Base-by-base conservation (phyloP, 331 rosid genomes). In the Malus hybrid region DNA sequence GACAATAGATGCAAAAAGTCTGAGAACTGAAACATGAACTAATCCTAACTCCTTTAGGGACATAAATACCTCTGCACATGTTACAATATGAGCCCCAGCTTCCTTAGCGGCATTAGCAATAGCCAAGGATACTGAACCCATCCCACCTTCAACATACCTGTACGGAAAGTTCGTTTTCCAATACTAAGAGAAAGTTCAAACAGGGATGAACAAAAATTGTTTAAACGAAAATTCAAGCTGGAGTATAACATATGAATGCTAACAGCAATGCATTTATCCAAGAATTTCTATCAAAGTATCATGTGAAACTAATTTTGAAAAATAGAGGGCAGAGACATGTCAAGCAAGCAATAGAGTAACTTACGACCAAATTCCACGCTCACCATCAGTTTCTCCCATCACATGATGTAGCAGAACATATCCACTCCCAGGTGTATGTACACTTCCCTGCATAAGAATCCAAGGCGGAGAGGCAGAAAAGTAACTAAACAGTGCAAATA, bases 381-480 rank as follows among this genome's bases (percentile, higher is more conserved):
- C 84, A 34, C 88, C 88, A 76, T 82, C 86, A 18, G 88, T 82
- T 82, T 85, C 88, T 73, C 88, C 88, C 88, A 85, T 85, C 70
- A 85, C 86, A 60, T 85, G 88, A 73, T 85, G 86, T 76, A 85
- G 82, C 67, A 85, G 85, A 55, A 85, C 88, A 70, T 85, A 85
- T 69, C 88, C 88, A 82, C 86, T 82, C 64, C 88, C 88, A 6
- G 88, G 88, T 50, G 86, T 76, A 71, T 82, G 82, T 28, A 79
- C 84, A 72, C 74, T 82, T 65, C 70, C 84, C 88, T 85, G 29
- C 76, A 44, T 27, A 33, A 28, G 50, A 75, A 54, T 32, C 61
- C 46, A 24, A 24, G 24, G 24, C 24, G 24, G 24, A 24, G 29
- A 69, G 71, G 34, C 10, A 16, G 27, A 16, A 19, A 60, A 54